phyloP scores from a whole-genome alignment of 148 eudicot species.

The Diospyros lotus region DNA sequence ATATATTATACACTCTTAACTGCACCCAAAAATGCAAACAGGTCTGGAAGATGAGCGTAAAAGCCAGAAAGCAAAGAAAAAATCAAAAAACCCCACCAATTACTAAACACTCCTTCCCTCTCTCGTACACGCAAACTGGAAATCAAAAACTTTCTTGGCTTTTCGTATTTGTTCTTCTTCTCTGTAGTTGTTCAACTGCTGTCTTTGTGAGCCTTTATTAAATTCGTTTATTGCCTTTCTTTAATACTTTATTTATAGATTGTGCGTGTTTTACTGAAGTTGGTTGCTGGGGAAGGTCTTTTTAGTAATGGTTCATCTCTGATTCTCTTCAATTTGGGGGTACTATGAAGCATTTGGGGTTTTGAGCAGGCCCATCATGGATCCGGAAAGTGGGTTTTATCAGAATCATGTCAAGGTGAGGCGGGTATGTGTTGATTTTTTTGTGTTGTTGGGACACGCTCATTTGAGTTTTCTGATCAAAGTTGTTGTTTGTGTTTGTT shows the following conservation, averaged over 20 bases:
- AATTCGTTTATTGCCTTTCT: background rate
- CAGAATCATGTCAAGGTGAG: conserved; percentile 69
- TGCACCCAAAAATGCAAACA: too few relatives aligned
- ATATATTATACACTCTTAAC: too few relatives aligned
- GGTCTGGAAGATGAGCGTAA: too few relatives aligned
- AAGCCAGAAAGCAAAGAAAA: background rate
- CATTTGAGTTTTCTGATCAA: too few relatives aligned
- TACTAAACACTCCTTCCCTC: background rate
- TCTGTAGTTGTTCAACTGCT: conserved; percentile 30
- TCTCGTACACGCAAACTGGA: background rate
- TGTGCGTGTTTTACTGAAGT: conserved; percentile 3
- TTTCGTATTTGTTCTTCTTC: conserved; percentile 21
- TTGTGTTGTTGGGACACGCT: background rate
- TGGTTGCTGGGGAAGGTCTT: conserved; percentile 24
- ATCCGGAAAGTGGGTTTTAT: conserved; percentile 75
- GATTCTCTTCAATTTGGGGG: conserved; percentile 21
- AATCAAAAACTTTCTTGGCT: conserved; percentile 6
- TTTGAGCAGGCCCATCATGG: conserved; percentile 54
- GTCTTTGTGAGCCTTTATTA: background rate
- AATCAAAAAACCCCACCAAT: background rate
- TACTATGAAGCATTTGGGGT: conserved; percentile 33
- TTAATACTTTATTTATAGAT: background rate
- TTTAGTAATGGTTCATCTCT: conserved; percentile 31
- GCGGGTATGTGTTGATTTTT: background rate
- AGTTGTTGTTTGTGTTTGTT: too few relatives aligned